Evolutionary conservation across 108 stramenopile species (phyloP).

Genomic region (Nannochloropsis salina): DNA sequence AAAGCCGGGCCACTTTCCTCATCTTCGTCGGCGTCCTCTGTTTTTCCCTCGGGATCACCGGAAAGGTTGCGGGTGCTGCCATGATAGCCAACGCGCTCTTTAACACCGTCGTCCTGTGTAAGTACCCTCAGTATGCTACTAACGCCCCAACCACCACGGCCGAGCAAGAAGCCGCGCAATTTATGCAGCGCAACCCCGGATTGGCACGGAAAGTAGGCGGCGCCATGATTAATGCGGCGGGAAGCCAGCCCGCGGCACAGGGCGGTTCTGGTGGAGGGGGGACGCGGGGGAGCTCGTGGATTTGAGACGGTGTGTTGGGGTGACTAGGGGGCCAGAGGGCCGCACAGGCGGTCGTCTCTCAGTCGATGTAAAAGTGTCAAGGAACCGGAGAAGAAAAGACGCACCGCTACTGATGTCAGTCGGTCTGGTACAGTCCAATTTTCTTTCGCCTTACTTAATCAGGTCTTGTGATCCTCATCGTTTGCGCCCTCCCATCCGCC

Average conservation of each 20-base stretch:
- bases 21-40: constrained; percentile 28
- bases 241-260: not conserved
- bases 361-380: too few relatives aligned
- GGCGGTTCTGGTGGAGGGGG: not conserved
- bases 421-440: too few relatives aligned
- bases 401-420: too few relatives aligned
- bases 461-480: too few relatives aligned
- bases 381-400: too few relatives aligned
- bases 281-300: not conserved
- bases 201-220: not conserved
- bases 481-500: too few relatives aligned
- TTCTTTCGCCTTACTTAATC: too few relatives aligned
- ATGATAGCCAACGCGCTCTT: not conserved
- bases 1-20: constrained; percentile 48
- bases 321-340: too few relatives aligned
- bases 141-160: not conserved
- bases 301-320: not conserved
- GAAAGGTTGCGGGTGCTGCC: not conserved
- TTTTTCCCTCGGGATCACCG: not conserved
- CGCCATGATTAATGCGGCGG: not conserved
- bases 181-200: not conserved
- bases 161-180: not conserved
- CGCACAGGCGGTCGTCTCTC: too few relatives aligned
- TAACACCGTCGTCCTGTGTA: not conserved
- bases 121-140: not conserved